A percentile compares a stretch with the other conserved stretches of the same genome.
Conservation (phyloP, 1,139 yeast genomes). For the Candida sp. region DNA sequence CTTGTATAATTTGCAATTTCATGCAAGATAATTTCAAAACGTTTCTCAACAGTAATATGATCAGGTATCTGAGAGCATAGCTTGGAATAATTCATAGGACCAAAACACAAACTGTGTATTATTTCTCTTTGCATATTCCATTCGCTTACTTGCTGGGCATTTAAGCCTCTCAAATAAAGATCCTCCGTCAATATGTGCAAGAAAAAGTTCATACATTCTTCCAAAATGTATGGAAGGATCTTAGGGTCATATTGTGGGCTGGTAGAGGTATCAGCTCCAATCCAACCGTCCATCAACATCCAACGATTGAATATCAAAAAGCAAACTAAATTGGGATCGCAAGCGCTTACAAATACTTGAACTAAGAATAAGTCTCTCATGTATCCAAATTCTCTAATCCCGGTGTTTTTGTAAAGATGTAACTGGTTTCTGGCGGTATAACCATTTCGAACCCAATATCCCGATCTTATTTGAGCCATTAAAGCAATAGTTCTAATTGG, state of each 20-base stretch:
- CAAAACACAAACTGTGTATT: conserved; percentile 75
- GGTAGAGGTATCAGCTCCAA: conserved; percentile 7
- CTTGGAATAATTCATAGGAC: conserved; percentile 69
- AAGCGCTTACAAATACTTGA: conserved; percentile 62
- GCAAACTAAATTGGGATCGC: conserved; percentile 56
- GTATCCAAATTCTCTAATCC: conserved; percentile 80
- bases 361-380: conserved; percentile 71
- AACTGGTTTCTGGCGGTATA: conserved; percentile 75
- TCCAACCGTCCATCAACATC: conserved; percentile 59
- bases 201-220: conserved; percentile 72
- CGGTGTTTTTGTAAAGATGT: conserved; percentile 76
- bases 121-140: conserved; percentile 63
- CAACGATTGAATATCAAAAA: conserved; percentile 66
- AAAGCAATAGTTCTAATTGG: conserved; percentile 69
- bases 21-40: conserved; percentile 65
- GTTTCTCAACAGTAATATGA: conserved; percentile 64
- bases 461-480: conserved; percentile 54
- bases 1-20: conserved; percentile 60
- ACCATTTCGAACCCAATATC: conserved; percentile 60
- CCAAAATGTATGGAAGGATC: conserved; percentile 60
- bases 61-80: conserved; percentile 72
- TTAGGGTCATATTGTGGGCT: conserved; percentile 34
- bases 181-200: conserved; percentile 72
- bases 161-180: conserved; percentile 49
- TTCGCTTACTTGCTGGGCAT: conserved; percentile 50